Percentiles rank a stretch among this genome's conserved stretches.
These are phyloP conservation scores for Myxozyma vanderwaltii DNA, from an alignment of 805 yeast species.

Conservation along the genomic window DNA sequence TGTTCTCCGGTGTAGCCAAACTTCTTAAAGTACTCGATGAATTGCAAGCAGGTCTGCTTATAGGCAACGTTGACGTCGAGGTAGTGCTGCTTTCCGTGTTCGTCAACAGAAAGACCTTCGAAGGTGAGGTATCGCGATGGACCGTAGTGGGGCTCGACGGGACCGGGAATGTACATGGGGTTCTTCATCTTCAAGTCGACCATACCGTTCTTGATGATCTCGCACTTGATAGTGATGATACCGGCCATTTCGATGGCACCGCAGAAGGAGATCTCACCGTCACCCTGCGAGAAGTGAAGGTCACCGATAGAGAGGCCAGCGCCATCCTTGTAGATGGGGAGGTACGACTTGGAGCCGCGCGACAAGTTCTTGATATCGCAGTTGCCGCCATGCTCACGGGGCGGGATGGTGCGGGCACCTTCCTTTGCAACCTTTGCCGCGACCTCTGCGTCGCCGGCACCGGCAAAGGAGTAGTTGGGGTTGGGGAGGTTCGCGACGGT, in stretches of 20 bases:
- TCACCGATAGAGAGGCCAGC: constrained; percentile 55
- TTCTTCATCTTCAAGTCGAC: constrained; percentile 46
- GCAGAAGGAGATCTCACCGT: constrained; percentile 57
- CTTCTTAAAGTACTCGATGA: constrained; percentile 53
- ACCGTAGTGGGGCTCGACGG: constrained; percentile 53
- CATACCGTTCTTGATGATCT: constrained; percentile 50
- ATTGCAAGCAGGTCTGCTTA: constrained; percentile 53
- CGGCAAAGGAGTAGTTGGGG: constrained; percentile 47
- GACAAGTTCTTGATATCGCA: constrained; percentile 56
- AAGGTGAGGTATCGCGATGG: constrained; percentile 54
- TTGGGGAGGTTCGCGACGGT: constrained; percentile 51
- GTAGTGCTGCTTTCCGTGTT: constrained; percentile 50
- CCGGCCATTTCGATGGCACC: constrained; percentile 60
- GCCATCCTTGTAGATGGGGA: constrained; percentile 53
- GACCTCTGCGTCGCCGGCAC: constrained; percentile 39
- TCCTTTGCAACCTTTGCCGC: constrained; percentile 43
- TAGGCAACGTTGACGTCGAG: constrained; percentile 54
- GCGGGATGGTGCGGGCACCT: constrained; percentile 55
- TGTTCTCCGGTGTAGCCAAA: constrained; percentile 57
- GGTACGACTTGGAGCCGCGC: constrained; percentile 52
- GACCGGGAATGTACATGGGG: constrained; percentile 54
- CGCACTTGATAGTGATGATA: constrained; percentile 47
- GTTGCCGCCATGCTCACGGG: constrained; percentile 53
- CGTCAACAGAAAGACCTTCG: constrained; percentile 58
- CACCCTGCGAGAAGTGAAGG: constrained; percentile 56